Evolutionary conservation across 148 eudicot genomes (phyloP), one percentile per base, ranked within the genome.

Genomic region (Spergularia marina): DNA sequence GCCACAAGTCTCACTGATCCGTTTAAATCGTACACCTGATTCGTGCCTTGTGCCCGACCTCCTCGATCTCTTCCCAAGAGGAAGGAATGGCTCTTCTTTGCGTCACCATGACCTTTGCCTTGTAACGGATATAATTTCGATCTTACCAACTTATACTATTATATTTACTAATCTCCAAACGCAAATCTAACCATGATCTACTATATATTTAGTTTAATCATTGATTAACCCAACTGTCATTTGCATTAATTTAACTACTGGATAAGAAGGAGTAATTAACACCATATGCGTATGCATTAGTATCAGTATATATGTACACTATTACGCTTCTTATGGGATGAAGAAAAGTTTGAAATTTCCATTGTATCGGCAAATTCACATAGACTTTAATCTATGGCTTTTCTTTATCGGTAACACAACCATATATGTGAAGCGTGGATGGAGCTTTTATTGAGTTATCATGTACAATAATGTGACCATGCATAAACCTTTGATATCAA

Each of bases 81-180:
- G 25, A 44, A 70, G 53, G 58, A 41, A 12, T 53, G 2, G 15
- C 13, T 13, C 5, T 70, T 23, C 3, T 23, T 70, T 23, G 51
- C 59, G 60, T 53, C 73, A 70, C 21, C 4, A 14, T 65, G 16
- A 30, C 36, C 36, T 30, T 30, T 30, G 36, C 36, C 36, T 49
- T 41, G 69, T 49, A 65, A 65, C 69, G 69, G 69, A 52, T 70
- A 53, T 13, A 25, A 53, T 53, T 70, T 70, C 14, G 73, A 41
- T 30, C 25, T 15, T 53, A 53, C 5, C 60, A 23, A 70, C 13
- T 39, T 53, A 25, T 23, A 9, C 10, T 44, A 6, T 44, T 44
- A 44, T 30, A 44, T 0, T 44, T 6, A 44, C 49, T 44, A 44
- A 44, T 44, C 44, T 70, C 23, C 40, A 12, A 21, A 67, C 53